Conservation (phyloP, 345 rosid species). For the Boechera retrofracta region DNA sequence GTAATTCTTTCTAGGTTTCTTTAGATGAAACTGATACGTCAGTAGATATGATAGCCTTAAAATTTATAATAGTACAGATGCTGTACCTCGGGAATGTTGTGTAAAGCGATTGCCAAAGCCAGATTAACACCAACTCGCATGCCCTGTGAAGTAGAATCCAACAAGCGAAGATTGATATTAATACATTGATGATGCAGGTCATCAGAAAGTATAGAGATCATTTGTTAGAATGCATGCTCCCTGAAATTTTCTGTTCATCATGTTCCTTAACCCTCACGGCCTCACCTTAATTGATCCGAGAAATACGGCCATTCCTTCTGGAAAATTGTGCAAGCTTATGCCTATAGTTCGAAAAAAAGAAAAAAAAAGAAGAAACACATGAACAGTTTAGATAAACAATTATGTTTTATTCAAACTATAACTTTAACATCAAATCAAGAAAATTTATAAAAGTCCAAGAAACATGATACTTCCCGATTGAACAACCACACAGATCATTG, state of each 20-base stretch:
- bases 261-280: background rate
- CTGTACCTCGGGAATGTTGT: constrained; percentile 96
- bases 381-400: background rate
- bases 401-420: background rate
- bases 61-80: constrained; percentile 24
- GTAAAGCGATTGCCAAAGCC: constrained; percentile 97
- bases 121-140: constrained; percentile 92
- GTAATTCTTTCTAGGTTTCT: background rate
- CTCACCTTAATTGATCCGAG: constrained; percentile 95
- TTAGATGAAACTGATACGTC: constrained; percentile 2
- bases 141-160: constrained; percentile 60
- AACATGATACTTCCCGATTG: background rate
- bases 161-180: constrained; percentile 28
- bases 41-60: constrained; percentile 29
- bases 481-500: constrained; percentile 14
- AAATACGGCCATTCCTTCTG: constrained; percentile 99
- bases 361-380: constrained; percentile 18
- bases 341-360: constrained; percentile 51
- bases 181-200: constrained; percentile 10
- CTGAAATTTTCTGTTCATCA: background rate
- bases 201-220: background rate
- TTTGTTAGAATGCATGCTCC: background rate
- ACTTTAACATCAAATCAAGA: background rate
- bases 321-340: constrained; percentile 99
- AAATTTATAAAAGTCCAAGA: background rate